Percentiles rank a stretch among this genome's conserved stretches.
These are phyloP conservation scores for Aspergillus funiculosus DNA, from an alignment of 495 filamentous ascomycete species.

Conservation along the genomic window DNA sequence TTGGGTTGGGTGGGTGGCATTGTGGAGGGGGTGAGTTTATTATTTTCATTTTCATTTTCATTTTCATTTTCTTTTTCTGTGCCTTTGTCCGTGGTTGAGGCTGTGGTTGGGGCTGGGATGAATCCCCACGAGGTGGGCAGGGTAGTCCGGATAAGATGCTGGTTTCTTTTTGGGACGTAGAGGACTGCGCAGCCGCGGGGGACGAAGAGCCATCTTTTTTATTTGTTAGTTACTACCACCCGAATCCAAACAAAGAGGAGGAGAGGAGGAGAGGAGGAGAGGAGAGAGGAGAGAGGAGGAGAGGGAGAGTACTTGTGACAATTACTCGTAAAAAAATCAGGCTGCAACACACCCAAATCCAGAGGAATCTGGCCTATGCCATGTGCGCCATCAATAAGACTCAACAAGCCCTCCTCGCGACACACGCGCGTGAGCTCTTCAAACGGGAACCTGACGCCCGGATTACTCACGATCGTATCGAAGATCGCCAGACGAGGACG, in stretches of 20 bases:
- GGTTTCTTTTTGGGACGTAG: slow-evolving; percentile 69
- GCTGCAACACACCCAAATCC: slow-evolving; percentile 55
- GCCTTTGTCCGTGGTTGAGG: too few species aligned
- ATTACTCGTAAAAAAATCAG: slow-evolving; percentile 82
- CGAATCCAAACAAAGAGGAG: not conserved
- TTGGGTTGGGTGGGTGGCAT: slow-evolving; percentile 37
- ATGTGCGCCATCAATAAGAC: slow-evolving; percentile 75
- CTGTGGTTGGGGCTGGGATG: slow-evolving; percentile 37
- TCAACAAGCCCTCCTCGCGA: slow-evolving; percentile 54
- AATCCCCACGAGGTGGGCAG: slow-evolving; percentile 64
- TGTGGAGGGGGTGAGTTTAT: slow-evolving; percentile 20
- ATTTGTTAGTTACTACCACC: not conserved
- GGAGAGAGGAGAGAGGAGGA: not conserved
- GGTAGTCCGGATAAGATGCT: slow-evolving; percentile 64
- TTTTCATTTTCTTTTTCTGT: not conserved
- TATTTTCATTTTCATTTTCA: not conserved
- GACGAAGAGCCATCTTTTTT: slow-evolving; percentile 67
- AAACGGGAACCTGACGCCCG: slow-evolving; percentile 75
- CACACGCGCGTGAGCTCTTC: slow-evolving; percentile 59
- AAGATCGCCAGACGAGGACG: slow-evolving; percentile 61
- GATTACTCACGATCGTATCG: slow-evolving; percentile 68
- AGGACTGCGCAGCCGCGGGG: slow-evolving; percentile 78
- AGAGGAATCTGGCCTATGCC: slow-evolving; percentile 71
- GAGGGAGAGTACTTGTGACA: slow-evolving; percentile 63
- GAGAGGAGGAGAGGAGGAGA: not conserved